These are phyloP conservation scores for Cercospora brassicicola DNA, from an alignment of 2,329 filamentous ascomycete species.

Conservation along the genomic window DNA sequence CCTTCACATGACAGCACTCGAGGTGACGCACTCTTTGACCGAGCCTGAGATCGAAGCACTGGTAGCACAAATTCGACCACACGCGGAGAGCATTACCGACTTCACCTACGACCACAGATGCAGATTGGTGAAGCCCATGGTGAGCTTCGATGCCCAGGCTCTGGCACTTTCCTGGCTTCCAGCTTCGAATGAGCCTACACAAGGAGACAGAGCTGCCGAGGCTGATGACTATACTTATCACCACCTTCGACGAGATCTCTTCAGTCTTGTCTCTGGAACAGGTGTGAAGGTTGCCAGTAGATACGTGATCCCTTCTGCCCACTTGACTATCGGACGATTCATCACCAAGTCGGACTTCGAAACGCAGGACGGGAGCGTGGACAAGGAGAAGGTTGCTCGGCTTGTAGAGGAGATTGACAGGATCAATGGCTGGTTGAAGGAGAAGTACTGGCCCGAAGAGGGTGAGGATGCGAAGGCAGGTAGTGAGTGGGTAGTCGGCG, in stretches of 20 bases:
- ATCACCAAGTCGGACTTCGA: slow-evolving; percentile 63
- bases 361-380: slow-evolving; percentile 43
- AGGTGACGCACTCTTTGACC: slow-evolving; percentile 78
- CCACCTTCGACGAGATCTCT: slow-evolving; percentile 80
- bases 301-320: slow-evolving; percentile 85
- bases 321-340: slow-evolving; percentile 84
- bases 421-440: slow-evolving; percentile 73
- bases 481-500: slow-evolving; percentile 83
- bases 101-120: slow-evolving; percentile 67
- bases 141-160: slow-evolving; percentile 83
- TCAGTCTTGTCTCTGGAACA: slow-evolving; percentile 57
- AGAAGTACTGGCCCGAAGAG: slow-evolving; percentile 65
- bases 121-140: slow-evolving; percentile 74
- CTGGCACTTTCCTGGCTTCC: slow-evolving; percentile 86
- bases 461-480: slow-evolving; percentile 46
- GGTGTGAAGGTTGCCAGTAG: slow-evolving; percentile 73
- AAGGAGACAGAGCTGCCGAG: slow-evolving; percentile 8
- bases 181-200: slow-evolving; percentile 61
- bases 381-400: slow-evolving; percentile 58
- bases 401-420: slow-evolving; percentile 71
- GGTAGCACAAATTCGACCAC: slow-evolving; percentile 57
- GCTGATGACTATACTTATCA: slow-evolving; percentile 83
- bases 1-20: slow-evolving; percentile 83
- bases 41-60: slow-evolving; percentile 65
- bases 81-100: slow-evolving; percentile 62